Percentiles rank a stretch among this genome's conserved stretches.
Evolutionary conservation across 805 yeast species (phyloP).

Genomic region (Metschnikowia lochheadii): DNA sequence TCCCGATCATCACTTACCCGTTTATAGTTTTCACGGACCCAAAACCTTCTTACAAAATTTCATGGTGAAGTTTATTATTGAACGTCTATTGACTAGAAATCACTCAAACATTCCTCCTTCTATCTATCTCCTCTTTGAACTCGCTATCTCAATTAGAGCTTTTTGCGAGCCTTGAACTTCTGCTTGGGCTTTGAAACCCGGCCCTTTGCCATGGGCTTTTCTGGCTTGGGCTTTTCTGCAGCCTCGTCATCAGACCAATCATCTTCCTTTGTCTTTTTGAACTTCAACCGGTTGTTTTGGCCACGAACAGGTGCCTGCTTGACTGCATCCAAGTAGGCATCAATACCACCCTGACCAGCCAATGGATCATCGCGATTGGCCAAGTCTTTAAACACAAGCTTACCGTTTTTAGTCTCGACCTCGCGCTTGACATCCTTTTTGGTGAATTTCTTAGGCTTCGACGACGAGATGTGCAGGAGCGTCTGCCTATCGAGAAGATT

Average conservation of each 20-base stretch:
- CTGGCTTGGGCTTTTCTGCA: constrained; percentile 19
- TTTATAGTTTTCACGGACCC: too few species aligned
- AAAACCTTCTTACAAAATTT: too few species aligned
- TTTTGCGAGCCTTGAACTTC: constrained; percentile 57
- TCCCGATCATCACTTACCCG: too few species aligned
- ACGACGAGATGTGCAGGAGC: constrained; percentile 81
- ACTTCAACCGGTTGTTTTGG: constrained; percentile 86
- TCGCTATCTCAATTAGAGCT: constrained; percentile 32
- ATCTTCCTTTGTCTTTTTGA: constrained; percentile 58
- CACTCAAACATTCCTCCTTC: too few species aligned
- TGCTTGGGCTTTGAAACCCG: constrained; percentile 38
- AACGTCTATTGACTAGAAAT: too few species aligned
- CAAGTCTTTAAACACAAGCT: constrained; percentile 58
- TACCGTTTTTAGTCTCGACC: constrained; percentile 55
- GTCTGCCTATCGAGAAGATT: constrained; percentile 85
- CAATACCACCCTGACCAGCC: constrained; percentile 55
- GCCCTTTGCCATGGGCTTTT: constrained; percentile 11
- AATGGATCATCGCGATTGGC: constrained; percentile 39
- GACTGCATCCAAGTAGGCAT: constrained; percentile 92
- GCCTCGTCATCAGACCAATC: constrained; percentile 45
- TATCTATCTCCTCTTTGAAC: too few species aligned
- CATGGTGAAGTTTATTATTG: too few species aligned
- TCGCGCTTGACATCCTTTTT: constrained; percentile 39
- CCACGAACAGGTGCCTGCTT: constrained; percentile 92
- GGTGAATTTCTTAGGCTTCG: constrained; percentile 64